A percentile compares a stretch with the other conserved stretches of the same genome.
Conservation (phyloP, 2,329 filamentous ascomycete genomes). For the Hysterium pulicare region DNA sequence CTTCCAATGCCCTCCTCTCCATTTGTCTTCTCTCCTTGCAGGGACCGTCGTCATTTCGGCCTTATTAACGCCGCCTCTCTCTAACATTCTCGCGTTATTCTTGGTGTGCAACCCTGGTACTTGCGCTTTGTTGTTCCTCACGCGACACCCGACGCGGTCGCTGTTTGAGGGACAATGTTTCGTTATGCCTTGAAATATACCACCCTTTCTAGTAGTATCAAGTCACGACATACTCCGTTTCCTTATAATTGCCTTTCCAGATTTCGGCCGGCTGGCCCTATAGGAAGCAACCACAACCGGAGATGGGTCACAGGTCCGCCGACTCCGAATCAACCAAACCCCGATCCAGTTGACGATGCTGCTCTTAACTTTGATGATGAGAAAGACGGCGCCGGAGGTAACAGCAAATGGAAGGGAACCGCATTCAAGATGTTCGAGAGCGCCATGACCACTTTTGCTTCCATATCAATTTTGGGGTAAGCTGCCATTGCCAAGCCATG, state of each 20-base stretch:
- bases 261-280: slow-evolving; percentile 24
- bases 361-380: slow-evolving; percentile 16
- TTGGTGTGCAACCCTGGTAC: background rate
- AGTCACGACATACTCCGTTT: slow-evolving; percentile 5
- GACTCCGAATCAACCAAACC: slow-evolving; percentile 8
- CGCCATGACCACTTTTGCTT: slow-evolving; percentile 50
- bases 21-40: too few species aligned
- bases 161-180: background rate
- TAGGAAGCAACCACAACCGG: slow-evolving; percentile 3
- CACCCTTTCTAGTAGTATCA: background rate
- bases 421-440: slow-evolving; percentile 52
- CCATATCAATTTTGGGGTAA: slow-evolving; percentile 46
- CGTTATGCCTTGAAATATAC: background rate
- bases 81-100: background rate
- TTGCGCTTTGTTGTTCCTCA: background rate
- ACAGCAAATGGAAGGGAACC: slow-evolving; percentile 40
- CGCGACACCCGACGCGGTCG: background rate
- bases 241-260: slow-evolving; percentile 9
- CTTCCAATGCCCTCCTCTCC: too few species aligned
- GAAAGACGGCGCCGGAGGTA: slow-evolving; percentile 10
- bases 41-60: background rate
- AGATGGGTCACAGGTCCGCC: background rate
- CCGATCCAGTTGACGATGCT: slow-evolving; percentile 38
- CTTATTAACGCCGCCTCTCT: background rate
- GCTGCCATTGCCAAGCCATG: slow-evolving; percentile 3